Conservation (phyloP, 2,329 filamentous ascomycete species). For the Sporothrix schenckii region DNA sequence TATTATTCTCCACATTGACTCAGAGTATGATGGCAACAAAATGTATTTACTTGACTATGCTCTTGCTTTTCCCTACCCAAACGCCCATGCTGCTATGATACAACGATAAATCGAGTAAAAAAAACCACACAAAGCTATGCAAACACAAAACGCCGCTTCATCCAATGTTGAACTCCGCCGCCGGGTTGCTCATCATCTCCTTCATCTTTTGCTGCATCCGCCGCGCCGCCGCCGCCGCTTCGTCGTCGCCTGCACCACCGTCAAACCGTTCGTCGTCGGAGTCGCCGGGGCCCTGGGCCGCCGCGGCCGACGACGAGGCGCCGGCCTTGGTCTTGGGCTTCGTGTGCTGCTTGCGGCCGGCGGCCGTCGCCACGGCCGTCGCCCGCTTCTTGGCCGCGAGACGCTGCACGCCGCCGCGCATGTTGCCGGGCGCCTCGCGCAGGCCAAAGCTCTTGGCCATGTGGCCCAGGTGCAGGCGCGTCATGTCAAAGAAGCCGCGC, state of each 20-base stretch:
- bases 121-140: background rate
- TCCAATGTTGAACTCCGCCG: slow-evolving; percentile 39
- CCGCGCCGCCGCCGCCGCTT: slow-evolving; percentile 63
- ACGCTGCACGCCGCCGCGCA: slow-evolving; percentile 62
- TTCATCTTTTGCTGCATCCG: slow-evolving; percentile 50
- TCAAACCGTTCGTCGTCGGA: slow-evolving; percentile 47
- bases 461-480: slow-evolving; percentile 86
- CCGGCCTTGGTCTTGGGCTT: background rate
- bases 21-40: background rate
- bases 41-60: background rate
- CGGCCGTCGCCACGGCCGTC: slow-evolving; percentile 32
- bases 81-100: slow-evolving; percentile 24
- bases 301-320: background rate
- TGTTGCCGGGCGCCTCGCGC: slow-evolving; percentile 83
- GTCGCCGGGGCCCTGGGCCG: slow-evolving; percentile 21
- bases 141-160: slow-evolving; percentile 8
- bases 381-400: slow-evolving; percentile 42
- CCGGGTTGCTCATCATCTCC: slow-evolving; percentile 36
- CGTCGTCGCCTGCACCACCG: slow-evolving; percentile 49
- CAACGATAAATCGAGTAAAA: background rate
- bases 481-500: slow-evolving; percentile 86
- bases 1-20: too few relatives aligned
- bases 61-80: slow-evolving; percentile 26
- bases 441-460: slow-evolving; percentile 91
- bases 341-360: slow-evolving; percentile 25